Conservation (phyloP, 2,329 filamentous ascomycete species). For the Verruconis gallopava region DNA sequence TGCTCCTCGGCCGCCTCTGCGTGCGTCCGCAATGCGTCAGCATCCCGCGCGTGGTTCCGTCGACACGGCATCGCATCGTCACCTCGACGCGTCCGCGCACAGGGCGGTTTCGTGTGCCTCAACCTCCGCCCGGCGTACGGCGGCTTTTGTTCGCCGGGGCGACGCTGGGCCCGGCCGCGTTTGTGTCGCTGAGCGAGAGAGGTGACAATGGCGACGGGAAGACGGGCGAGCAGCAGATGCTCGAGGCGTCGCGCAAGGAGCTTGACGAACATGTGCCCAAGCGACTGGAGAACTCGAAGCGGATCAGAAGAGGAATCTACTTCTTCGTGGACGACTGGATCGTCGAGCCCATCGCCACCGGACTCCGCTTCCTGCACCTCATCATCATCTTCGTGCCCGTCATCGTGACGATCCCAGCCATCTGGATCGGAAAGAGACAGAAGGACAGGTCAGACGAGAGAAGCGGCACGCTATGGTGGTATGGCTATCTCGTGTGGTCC, state of each 20-base stretch:
- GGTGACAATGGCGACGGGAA: conserved; percentile 34
- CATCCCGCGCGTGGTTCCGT: neutral
- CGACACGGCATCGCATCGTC: neutral
- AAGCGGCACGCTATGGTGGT: conserved; percentile 86
- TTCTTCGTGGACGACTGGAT: conserved; percentile 59
- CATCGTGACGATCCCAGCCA: conserved; percentile 60
- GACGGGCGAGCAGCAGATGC: conserved; percentile 77
- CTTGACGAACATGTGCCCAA: conserved; percentile 55
- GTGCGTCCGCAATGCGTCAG: neutral
- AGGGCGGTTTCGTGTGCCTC: conserved; percentile 21
- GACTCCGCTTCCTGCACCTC: conserved; percentile 75
- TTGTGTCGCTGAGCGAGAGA: conserved; percentile 44
- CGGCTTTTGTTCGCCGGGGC: conserved; percentile 25
- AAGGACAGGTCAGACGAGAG: conserved; percentile 59
- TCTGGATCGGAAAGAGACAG: conserved; percentile 62
- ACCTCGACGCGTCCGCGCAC: neutral
- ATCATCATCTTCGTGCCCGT: conserved; percentile 85
- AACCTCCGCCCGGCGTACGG: conserved; percentile 22
- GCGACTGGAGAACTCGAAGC: conserved; percentile 45
- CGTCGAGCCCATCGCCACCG: conserved; percentile 77
- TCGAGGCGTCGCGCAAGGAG: conserved; percentile 67
- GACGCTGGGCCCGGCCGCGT: conserved; percentile 42
- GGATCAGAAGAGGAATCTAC: conserved; percentile 45
- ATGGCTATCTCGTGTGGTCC: conserved; percentile 66
- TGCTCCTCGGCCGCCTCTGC: conserved; percentile 4